These are phyloP conservation scores for Alopecurus myosuroides DNA, from an alignment of 176 grass and related monocot genomes.

Conservation along the genomic window DNA sequence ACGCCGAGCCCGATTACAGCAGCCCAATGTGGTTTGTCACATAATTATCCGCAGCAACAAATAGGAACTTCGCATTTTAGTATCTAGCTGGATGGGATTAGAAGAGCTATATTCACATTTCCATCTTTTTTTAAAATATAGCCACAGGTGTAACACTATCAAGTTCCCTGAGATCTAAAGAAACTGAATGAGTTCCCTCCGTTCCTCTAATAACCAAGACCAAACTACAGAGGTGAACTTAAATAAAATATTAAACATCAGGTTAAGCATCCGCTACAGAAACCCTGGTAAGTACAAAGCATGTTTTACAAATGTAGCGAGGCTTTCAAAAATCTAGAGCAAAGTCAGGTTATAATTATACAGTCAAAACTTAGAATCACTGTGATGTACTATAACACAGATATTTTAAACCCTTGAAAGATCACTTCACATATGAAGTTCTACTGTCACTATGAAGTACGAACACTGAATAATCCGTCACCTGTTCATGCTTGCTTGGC, in stretches of 20 bases:
- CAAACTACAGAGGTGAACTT: neutral
- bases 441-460: neutral
- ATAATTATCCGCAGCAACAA: neutral
- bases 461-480: constrained; percentile 26
- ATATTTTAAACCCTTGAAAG: neutral
- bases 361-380: neutral
- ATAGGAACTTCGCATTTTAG: neutral
- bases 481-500: constrained; percentile 87
- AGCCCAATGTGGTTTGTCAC: neutral
- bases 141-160: neutral
- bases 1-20: neutral
- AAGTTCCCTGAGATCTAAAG: neutral
- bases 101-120: neutral
- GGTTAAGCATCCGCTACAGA: neutral
- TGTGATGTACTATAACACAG: neutral
- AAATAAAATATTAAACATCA: neutral
- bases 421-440: neutral
- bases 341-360: neutral
- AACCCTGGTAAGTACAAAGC: neutral
- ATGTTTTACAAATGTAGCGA: neutral
- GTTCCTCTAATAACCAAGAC: neutral
- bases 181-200: neutral
- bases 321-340: neutral
- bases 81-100: neutral
- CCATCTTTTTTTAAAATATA: neutral